Evolutionary conservation across 164 flowering plant genomes (phyloP).

Genomic region (Aristolochia contorta): DNA sequence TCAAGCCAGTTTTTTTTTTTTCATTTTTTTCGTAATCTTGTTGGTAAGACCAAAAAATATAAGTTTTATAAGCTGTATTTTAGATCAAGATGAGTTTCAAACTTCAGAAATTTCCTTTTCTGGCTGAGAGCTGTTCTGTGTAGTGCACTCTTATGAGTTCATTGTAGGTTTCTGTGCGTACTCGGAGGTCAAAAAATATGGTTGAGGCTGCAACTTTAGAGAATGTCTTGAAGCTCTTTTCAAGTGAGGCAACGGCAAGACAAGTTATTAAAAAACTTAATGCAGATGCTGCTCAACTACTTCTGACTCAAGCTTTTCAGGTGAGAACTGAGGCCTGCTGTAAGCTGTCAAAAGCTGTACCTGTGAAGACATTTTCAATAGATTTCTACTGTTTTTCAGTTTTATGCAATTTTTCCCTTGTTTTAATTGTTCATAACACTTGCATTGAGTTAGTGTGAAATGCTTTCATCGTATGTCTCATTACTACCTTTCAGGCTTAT

Average conservation of each 20-base stretch:
- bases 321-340: conserved; percentile 23
- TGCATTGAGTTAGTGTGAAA: too few relatives aligned
- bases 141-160: neutral
- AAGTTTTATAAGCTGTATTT: too few relatives aligned
- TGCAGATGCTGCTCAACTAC: conserved; percentile 43
- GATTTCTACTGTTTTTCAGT: too few relatives aligned
- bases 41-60: too few relatives aligned
- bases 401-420: too few relatives aligned
- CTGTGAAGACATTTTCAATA: too few relatives aligned
- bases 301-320: conserved; percentile 77
- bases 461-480: neutral
- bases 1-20: too few relatives aligned
- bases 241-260: conserved; percentile 33
- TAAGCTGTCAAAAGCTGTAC: neutral
- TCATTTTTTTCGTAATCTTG: too few relatives aligned
- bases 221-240: conserved; percentile 48
- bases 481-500: conserved; percentile 16
- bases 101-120: too few relatives aligned
- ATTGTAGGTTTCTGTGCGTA: conserved; percentile 63
- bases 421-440: too few relatives aligned
- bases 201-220: conserved; percentile 40
- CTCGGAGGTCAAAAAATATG: conserved; percentile 48
- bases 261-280: conserved; percentile 45
- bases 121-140: too few relatives aligned
- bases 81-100: too few relatives aligned